Percentiles rank a stretch among this genome's conserved stretches.
Conservation (phyloP, 768 basidiomycete species). For the Lactarius evosmus region DNA sequence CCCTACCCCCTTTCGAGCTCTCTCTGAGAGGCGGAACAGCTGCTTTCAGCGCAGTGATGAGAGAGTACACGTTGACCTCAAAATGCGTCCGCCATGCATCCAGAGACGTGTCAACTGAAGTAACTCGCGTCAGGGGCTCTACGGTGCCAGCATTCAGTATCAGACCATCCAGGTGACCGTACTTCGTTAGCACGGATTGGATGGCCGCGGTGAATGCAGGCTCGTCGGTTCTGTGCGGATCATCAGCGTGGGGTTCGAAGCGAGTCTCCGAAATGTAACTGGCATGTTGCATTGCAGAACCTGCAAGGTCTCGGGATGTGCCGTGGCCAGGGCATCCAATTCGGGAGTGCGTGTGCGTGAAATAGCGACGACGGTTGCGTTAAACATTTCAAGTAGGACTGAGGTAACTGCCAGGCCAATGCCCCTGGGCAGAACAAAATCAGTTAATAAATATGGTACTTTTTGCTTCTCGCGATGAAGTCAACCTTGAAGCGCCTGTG, state of each 20-base stretch:
- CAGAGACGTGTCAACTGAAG: constrained; percentile 45
- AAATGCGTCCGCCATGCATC: constrained; percentile 69
- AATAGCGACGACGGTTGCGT: constrained; percentile 69
- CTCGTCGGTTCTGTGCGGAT: constrained; percentile 53
- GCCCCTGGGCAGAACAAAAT: constrained; percentile 41
- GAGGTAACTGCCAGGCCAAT: constrained; percentile 78
- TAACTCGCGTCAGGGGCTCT: constrained; percentile 63
- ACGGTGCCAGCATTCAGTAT: constrained; percentile 83
- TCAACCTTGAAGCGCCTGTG: constrained; percentile 81
- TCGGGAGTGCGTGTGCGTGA: constrained; percentile 70
- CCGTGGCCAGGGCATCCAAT: constrained; percentile 46
- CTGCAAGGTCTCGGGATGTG: constrained; percentile 44
- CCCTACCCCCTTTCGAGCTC: constrained; percentile 53
- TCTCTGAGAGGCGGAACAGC: constrained; percentile 67
- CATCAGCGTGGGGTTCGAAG: constrained; percentile 10
- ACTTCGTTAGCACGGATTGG: constrained; percentile 47
- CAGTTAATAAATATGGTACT: not conserved
- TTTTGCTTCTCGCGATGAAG: constrained; percentile 6
- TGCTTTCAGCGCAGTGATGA: constrained; percentile 64
- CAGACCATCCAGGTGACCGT: constrained; percentile 67
- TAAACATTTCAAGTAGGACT: constrained; percentile 60
- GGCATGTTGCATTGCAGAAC: constrained; percentile 73
- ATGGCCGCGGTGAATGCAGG: constrained; percentile 56
- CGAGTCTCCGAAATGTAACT: constrained; percentile 37
- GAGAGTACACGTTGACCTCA: constrained; percentile 86